Conservation (phyloP, 345 rosid species). For the Litchi chinensis region DNA sequence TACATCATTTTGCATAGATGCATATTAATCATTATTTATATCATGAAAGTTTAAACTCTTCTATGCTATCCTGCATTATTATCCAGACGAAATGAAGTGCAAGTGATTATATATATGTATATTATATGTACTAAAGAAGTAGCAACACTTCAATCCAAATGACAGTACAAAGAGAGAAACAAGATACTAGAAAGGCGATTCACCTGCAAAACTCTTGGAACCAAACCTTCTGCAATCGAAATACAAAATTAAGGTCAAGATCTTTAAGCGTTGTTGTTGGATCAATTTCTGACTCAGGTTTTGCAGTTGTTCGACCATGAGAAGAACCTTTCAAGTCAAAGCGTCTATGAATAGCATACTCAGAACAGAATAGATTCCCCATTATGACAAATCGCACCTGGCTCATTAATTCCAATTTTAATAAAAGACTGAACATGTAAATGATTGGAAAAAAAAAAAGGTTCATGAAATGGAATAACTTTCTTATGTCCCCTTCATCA, state of each 20-base stretch:
- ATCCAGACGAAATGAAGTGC: neutral
- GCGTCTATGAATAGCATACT: constrained; percentile 74
- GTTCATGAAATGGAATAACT: neutral
- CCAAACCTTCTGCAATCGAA: constrained; percentile 73
- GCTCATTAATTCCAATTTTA: constrained; percentile 25
- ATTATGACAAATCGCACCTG: constrained; percentile 92
- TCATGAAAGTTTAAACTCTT: neutral
- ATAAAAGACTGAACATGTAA: constrained; percentile 2
- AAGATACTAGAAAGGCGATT: constrained; percentile 8
- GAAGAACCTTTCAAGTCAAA: constrained; percentile 98
- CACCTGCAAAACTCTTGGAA: constrained; percentile 94
- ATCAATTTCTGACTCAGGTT: constrained; percentile 86
- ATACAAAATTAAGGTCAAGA: constrained; percentile 84
- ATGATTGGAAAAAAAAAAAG: neutral
- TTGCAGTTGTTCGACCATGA: constrained; percentile 85
- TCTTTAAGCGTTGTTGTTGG: constrained; percentile 91
- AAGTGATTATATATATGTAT: neutral
- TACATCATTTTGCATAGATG: neutral
- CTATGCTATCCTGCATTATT: neutral
- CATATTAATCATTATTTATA: neutral
- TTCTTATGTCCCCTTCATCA: constrained; percentile 11
- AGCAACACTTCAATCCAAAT: neutral
- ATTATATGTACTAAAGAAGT: neutral
- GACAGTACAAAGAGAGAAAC: neutral
- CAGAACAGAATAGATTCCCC: constrained; percentile 92